Evolutionary conservation across 73 alveolate species (phyloP).

Genomic region (Symbiodinium pilosum): DNA sequence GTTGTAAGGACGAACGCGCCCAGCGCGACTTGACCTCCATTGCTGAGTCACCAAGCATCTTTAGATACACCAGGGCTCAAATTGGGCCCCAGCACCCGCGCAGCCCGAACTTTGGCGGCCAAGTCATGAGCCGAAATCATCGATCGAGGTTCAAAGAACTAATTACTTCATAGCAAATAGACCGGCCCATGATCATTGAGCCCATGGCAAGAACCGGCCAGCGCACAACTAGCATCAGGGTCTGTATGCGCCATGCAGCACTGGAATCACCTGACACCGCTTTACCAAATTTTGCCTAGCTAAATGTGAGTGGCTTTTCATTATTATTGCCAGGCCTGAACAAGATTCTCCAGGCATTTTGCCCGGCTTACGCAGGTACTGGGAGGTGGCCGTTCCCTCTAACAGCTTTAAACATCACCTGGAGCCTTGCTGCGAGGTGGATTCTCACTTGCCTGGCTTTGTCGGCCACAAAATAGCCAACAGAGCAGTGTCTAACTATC

Average conservation of each 20-base stretch:
- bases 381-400: not conserved
- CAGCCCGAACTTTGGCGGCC: not conserved
- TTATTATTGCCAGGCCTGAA: not conserved
- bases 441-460: slow-evolving; percentile 5
- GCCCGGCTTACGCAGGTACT: not conserved
- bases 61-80: not conserved
- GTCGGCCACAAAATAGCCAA: not conserved
- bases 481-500: not conserved
- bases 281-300: not conserved
- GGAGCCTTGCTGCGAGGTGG: slow-evolving; percentile 4
- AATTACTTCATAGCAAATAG: not conserved
- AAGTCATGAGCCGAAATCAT: not conserved
- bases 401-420: not conserved
- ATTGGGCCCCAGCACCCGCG: not conserved
- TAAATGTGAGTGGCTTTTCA: not conserved
- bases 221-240: not conserved
- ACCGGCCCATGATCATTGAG: not conserved
- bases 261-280: not conserved
- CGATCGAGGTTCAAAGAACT: not conserved
- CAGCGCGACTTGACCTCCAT: not conserved
- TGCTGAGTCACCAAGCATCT: not conserved
- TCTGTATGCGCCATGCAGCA: not conserved
- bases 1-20: not conserved
- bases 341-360: not conserved
- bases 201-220: not conserved